Conservation (phyloP, 345 rosid genomes). For the Lagerstroemia speciosa region DNA sequence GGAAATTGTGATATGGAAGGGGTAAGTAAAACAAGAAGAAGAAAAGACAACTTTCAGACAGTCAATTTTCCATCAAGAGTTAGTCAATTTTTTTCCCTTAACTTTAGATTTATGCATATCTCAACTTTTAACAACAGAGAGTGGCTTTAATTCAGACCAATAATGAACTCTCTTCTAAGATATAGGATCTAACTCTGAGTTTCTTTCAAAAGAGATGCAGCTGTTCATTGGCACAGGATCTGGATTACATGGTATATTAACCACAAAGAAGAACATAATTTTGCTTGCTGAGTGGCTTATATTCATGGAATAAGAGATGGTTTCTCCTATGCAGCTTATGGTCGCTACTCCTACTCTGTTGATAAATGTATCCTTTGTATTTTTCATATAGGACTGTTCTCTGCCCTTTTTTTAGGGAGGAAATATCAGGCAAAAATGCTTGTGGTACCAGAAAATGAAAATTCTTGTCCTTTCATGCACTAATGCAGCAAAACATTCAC, state of each 20-base stretch:
- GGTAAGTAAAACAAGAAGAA: too few relatives aligned
- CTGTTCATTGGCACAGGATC: neutral
- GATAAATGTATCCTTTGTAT: neutral
- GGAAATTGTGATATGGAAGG: neutral
- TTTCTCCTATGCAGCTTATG: neutral
- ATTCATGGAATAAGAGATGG: neutral
- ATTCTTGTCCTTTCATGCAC: neutral
- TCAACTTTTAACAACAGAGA: neutral
- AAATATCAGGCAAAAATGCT: neutral
- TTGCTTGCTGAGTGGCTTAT: neutral
- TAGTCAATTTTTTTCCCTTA: neutral
- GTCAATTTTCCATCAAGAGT: neutral
- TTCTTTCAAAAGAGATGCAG: neutral
- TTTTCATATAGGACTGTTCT: neutral
- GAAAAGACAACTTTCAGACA: neutral
- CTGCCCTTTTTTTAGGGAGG: neutral
- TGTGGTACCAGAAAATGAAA: neutral
- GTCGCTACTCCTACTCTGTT: neutral
- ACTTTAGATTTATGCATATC: neutral
- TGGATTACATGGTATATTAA: neutral
- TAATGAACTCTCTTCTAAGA: neutral
- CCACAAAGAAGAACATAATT: neutral
- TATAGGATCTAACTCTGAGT: too few relatives aligned
- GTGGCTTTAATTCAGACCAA: neutral
- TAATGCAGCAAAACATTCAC: neutral